Evolutionary conservation across 2,329 filamentous ascomycete genomes (phyloP), one percentile per base, ranked within the genome.

Genomic region (Colletotrichum simmondsii): DNA sequence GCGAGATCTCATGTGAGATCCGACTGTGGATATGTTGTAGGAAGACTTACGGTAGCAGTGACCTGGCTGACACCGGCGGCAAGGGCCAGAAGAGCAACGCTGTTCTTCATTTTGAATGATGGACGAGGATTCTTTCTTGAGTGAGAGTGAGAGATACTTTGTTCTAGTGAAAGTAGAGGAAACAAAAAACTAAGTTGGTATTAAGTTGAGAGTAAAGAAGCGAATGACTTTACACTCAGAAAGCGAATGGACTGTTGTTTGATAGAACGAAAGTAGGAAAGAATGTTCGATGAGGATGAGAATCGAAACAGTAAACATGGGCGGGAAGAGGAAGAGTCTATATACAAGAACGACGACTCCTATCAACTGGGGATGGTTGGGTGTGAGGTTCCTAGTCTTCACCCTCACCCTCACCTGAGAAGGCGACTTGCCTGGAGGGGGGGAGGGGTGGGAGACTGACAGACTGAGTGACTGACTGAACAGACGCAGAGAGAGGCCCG

Each of bases 191-290:
- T 68, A 68, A 64, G 69, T 65, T 65, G 61, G 35, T 73, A 73
- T 73, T 72, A 74, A 67, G 70, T 32, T 67, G 77, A 76, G 74
- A 59, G 76, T 67, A 88, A 89, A 86, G 82, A 84, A 90, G 85
- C 86, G 88, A 90, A 86, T 89, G 88, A 86, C 85, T 87, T 87
- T 88, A 85, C 82, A 82, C 81, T 79, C 75, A 71, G 74, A 77
- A 80, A 81, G 81, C 76, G 78, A 78, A 78, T 74, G 79, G 78
- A 79, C 68, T 77, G 57, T 75, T 75, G 66, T 76, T 77, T 76
- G 79, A 78, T 77, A 77, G 71, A 77, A 76, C 74, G 76, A 77
- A 74, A 77, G 75, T 73, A 77, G 71, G 75, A 76, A 75, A 75
- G 66, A 72, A 76, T 75, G 72, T 65, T 71, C 64, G 75, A 77